phyloP scores from a whole-genome alignment of 306 rosid genomes.

The Trifolium subterraneum region DNA sequence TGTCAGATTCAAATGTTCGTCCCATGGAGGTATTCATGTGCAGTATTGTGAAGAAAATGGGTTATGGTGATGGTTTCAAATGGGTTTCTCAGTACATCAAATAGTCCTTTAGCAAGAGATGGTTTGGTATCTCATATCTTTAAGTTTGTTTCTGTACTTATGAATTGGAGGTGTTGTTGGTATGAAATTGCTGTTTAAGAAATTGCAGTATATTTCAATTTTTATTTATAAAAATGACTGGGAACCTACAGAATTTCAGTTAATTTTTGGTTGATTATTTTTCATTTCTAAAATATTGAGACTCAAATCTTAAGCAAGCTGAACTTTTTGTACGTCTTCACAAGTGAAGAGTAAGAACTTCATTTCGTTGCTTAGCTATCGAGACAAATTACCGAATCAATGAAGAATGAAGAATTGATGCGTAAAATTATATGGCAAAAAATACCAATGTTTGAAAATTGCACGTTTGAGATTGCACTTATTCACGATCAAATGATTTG shows the following conservation, averaged over 20 bases:
- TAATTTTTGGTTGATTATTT: conserved; percentile 36
- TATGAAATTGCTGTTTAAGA: conserved; percentile 38
- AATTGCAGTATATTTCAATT: conserved; percentile 41
- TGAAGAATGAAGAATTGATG: background rate
- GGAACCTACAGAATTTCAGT: conserved; percentile 16
- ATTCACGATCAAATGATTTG: too few species aligned
- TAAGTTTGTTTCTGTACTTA: conserved; percentile 47
- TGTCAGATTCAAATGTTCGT: conserved; percentile 75
- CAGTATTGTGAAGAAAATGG: conserved; percentile 92
- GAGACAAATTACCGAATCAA: background rate
- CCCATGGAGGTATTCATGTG: conserved; percentile 94
- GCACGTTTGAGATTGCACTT: background rate
- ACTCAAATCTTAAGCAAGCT: background rate
- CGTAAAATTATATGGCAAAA: background rate
- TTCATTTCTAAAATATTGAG: conserved; percentile 2
- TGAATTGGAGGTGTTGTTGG: conserved; percentile 43
- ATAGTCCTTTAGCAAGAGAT: conserved; percentile 47
- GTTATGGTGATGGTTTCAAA: conserved; percentile 91
- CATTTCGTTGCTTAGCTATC: background rate
- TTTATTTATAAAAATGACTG: conserved; percentile 38
- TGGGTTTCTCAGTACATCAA: conserved; percentile 93
- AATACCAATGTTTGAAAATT: background rate
- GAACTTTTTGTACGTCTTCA: background rate
- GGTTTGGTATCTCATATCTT: conserved; percentile 43
- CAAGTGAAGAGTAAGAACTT: background rate